Evolutionary conservation across 805 yeast genomes (phyloP).

Genomic region (Nakazawaea populi): DNA sequence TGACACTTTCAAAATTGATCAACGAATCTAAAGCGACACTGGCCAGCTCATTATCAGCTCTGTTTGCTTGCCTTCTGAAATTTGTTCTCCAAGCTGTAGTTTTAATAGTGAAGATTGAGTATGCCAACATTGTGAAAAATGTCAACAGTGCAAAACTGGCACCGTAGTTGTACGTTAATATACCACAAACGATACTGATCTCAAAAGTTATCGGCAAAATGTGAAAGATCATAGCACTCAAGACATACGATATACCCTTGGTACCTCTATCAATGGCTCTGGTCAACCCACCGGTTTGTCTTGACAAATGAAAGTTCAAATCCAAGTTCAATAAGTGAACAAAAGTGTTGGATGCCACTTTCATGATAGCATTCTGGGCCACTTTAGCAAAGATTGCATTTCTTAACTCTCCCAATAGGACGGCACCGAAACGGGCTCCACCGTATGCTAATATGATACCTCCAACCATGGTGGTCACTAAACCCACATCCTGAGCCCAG

Average conservation of each 20-base stretch:
- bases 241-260: slow-evolving; percentile 89
- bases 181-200: slow-evolving; percentile 88
- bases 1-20: slow-evolving; percentile 91
- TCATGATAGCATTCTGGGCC: slow-evolving; percentile 88
- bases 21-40: slow-evolving; percentile 90
- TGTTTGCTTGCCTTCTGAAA: slow-evolving; percentile 83
- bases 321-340: slow-evolving; percentile 79
- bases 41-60: slow-evolving; percentile 95
- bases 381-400: slow-evolving; percentile 95
- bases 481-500: slow-evolving; percentile 63
- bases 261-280: slow-evolving; percentile 98
- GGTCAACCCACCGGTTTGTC: slow-evolving; percentile 95
- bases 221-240: slow-evolving; percentile 96
- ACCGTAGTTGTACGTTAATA: slow-evolving; percentile 90
- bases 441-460: slow-evolving; percentile 81
- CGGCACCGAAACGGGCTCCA: slow-evolving; percentile 90
- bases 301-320: slow-evolving; percentile 79
- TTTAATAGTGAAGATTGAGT: slow-evolving; percentile 78
- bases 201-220: slow-evolving; percentile 90
- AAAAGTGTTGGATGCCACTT: slow-evolving; percentile 86
- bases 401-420: slow-evolving; percentile 87
- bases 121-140: slow-evolving; percentile 79
- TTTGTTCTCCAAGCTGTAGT: slow-evolving; percentile 97
- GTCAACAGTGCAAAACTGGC: slow-evolving; percentile 85
- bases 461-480: slow-evolving; percentile 60